Evolutionary conservation across 225 moss, liverwort and hornwort species (phyloP).

Genomic region (Pleurozium schreberi): DNA sequence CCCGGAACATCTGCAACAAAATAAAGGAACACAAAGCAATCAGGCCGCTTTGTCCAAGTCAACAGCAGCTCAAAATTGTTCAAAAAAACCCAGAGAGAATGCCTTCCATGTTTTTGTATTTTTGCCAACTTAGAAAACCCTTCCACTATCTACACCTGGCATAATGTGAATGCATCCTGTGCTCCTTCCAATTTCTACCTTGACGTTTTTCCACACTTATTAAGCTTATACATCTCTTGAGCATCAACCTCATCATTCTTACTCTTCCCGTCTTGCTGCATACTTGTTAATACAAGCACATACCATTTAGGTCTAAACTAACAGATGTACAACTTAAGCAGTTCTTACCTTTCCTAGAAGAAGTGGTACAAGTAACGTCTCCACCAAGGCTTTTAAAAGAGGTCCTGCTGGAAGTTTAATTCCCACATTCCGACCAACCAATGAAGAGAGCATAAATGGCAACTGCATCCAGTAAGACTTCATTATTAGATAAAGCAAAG

Average conservation of each 20-base stretch:
- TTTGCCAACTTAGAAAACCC: not conserved
- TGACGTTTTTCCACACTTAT: not conserved
- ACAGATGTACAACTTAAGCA: not conserved
- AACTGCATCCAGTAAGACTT: constrained; percentile 39
- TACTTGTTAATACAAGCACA: not conserved
- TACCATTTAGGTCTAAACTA: not conserved
- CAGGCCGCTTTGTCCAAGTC: not conserved
- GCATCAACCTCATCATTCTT: not conserved
- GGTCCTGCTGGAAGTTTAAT: constrained; percentile 61
- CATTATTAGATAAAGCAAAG: not conserved
- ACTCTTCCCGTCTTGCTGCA: not conserved
- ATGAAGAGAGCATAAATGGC: constrained; percentile 61
- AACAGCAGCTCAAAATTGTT: not conserved
- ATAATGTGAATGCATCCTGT: not conserved
- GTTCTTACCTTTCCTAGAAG: constrained; percentile 66
- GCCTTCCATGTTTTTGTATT: not conserved
- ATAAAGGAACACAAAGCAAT: not conserved
- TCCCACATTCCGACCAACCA: constrained; percentile 65
- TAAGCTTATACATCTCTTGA: not conserved
- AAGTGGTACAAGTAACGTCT: constrained; percentile 72
- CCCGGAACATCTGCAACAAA: constrained; percentile 36
- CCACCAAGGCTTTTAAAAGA: constrained; percentile 60
- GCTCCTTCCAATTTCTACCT: not conserved
- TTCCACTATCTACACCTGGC: not conserved
- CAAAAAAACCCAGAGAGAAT: not conserved